Percentiles rank a stretch among this genome's conserved stretches.
Evolutionary conservation across 208 protist species (phyloP).

Genomic region (Trichomonas tenax): DNA sequence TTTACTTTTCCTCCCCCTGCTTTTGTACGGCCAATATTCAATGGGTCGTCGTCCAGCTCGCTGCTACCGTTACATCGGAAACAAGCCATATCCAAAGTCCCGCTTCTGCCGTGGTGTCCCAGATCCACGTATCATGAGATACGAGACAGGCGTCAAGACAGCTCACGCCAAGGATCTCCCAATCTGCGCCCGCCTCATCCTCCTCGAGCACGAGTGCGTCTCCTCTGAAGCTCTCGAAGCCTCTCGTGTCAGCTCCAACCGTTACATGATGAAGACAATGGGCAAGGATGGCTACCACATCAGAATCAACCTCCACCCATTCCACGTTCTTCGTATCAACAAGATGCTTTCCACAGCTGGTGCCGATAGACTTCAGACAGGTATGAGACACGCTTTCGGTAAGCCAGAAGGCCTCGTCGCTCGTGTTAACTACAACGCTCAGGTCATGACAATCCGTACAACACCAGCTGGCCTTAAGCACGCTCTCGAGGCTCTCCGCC

Average conservation of each 20-base stretch:
- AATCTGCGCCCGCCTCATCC: slow-evolving; percentile 84
- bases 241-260: slow-evolving; percentile 95
- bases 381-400: slow-evolving; percentile 89
- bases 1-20: too few species aligned
- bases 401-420: slow-evolving; percentile 83
- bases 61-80: slow-evolving; percentile 70
- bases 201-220: slow-evolving; percentile 82
- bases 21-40: neutral
- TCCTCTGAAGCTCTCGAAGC: slow-evolving; percentile 94
- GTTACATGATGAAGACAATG: slow-evolving; percentile 87
- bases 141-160: slow-evolving; percentile 87
- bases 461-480: neutral
- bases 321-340: slow-evolving; percentile 97
- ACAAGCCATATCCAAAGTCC: slow-evolving; percentile 81
- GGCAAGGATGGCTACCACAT: slow-evolving; percentile 97
- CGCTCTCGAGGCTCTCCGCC: neutral
- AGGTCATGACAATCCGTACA: slow-evolving; percentile 84
- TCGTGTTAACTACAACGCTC: slow-evolving; percentile 86
- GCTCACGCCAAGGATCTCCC: slow-evolving; percentile 85
- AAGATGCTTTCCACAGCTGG: slow-evolving; percentile 99
- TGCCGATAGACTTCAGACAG: slow-evolving; percentile 72
- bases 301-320: slow-evolving; percentile 91
- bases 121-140: slow-evolving; percentile 90
- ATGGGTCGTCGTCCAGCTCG: slow-evolving; percentile 59
- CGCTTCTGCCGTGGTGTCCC: slow-evolving; percentile 94